Evolutionary conservation across 768 basidiomycete species (phyloP).

Genomic region (Termitomyces sp.): DNA sequence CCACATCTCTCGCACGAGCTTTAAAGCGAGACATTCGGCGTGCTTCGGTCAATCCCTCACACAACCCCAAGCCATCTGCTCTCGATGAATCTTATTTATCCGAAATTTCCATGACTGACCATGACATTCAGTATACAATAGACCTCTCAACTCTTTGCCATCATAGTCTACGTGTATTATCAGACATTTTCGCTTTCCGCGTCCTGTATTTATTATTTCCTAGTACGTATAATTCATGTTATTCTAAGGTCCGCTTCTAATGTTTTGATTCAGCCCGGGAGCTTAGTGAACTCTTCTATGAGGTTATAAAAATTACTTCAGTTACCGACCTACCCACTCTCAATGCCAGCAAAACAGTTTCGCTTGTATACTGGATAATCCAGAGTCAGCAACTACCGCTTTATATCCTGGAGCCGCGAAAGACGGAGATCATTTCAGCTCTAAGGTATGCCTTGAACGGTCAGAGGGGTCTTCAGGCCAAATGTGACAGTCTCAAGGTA

Average conservation of each 20-base stretch:
- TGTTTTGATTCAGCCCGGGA: constrained; percentile 30
- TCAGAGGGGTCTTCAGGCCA: constrained; percentile 27
- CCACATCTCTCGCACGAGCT: constrained; percentile 30
- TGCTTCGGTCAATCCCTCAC: constrained; percentile 30
- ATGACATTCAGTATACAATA: constrained; percentile 33
- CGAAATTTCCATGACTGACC: constrained; percentile 20
- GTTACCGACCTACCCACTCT: constrained; percentile 28
- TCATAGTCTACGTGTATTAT: constrained; percentile 45
- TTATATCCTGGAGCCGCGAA: constrained; percentile 27
- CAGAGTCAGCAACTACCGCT: constrained; percentile 26
- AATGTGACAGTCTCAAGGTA: constrained; percentile 31
- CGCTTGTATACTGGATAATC: constrained; percentile 45
- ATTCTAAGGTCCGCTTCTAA: constrained; percentile 3
- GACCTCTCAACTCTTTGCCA: constrained; percentile 46
- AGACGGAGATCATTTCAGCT: constrained; percentile 25
- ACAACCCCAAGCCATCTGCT: constrained; percentile 8
- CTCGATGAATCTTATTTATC: constrained; percentile 16
- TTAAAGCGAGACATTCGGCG: constrained; percentile 50
- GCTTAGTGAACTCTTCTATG: constrained; percentile 38
- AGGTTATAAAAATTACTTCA: constrained; percentile 38
- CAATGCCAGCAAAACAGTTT: constrained; percentile 37
- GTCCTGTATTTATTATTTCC: constrained; percentile 40
- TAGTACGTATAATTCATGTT: constrained; percentile 30
- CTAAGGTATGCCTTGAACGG: constrained; percentile 32
- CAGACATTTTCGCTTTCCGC: constrained; percentile 46